A percentile compares a stretch with the other conserved stretches of the same genome.
Evolutionary conservation across 768 basidiomycete species (phyloP).

Genomic region (Phaeotremella fagi): DNA sequence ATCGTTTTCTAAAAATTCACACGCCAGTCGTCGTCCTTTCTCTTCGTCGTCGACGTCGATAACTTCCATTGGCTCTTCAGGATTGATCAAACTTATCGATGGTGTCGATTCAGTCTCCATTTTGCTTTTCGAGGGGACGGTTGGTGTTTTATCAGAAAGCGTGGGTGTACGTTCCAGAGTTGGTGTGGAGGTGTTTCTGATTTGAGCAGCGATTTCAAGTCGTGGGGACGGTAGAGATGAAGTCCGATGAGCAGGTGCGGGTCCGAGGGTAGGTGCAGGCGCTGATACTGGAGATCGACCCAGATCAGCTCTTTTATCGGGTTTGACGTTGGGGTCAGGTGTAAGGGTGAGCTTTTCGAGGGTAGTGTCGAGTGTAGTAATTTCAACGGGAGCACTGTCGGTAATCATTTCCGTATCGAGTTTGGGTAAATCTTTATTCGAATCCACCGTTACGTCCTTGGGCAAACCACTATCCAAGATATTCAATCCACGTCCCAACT

Average conservation of each 20-base stretch:
- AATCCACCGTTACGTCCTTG: no score
- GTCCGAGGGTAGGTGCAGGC: constrained; percentile 8
- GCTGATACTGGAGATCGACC: no score
- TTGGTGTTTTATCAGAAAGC: no score
- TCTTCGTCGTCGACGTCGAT: constrained; percentile 33
- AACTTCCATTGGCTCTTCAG: background rate
- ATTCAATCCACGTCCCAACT: background rate
- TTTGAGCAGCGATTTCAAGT: constrained; percentile 1
- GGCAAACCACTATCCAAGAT: background rate
- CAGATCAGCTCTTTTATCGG: background rate
- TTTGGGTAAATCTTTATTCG: no score
- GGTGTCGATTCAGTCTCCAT: background rate
- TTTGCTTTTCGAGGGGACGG: no score
- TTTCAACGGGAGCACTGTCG: no score
- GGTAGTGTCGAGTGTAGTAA: no score
- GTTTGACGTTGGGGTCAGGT: no score
- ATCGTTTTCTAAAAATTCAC: constrained; percentile 79
- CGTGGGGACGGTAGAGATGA: constrained; percentile 15
- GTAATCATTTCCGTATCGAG: no score
- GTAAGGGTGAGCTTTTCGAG: no score
- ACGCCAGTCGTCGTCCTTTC: constrained; percentile 66
- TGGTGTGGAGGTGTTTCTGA: constrained; percentile 14
- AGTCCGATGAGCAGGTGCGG: constrained; percentile 17
- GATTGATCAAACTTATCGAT: background rate
- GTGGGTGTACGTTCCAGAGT: background rate